Conservation (phyloP, 306 rosid species). For the Dalbergia cultrata region DNA sequence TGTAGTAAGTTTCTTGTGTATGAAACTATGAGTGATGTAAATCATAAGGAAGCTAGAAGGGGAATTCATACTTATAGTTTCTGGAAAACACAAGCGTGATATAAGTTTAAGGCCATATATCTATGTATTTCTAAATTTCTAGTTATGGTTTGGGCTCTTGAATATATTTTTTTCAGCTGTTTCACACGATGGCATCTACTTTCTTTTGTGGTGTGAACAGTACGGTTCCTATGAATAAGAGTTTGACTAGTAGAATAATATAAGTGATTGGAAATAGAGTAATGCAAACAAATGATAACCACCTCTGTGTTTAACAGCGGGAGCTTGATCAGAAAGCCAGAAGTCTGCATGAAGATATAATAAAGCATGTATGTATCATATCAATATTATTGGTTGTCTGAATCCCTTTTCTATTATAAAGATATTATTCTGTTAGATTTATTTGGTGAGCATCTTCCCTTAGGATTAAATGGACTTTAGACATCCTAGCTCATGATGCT, state of each 20-base stretch:
- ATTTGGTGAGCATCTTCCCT: too few species aligned
- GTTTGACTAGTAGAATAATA: constrained; percentile 13
- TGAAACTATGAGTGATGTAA: not conserved
- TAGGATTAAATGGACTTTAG: too few species aligned
- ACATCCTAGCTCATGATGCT: too few species aligned
- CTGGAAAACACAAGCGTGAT: constrained; percentile 25
- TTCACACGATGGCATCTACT: not conserved
- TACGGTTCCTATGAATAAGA: constrained; percentile 34
- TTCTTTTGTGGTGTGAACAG: constrained; percentile 31
- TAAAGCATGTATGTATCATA: constrained; percentile 65
- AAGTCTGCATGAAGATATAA: constrained; percentile 74
- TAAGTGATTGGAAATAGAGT: constrained; percentile 22
- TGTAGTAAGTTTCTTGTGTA: constrained; percentile 63
- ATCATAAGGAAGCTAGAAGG: constrained; percentile 22
- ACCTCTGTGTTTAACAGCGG: constrained; percentile 59
- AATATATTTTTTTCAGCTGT: not conserved
- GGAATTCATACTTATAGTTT: constrained; percentile 18
- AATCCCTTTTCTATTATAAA: constrained; percentile 28
- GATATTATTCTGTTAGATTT: not conserved
- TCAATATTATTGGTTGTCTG: constrained; percentile 30
- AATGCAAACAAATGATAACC: constrained; percentile 37
- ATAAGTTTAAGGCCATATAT: constrained; percentile 6
- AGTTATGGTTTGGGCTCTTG: not conserved
- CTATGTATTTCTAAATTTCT: not conserved
- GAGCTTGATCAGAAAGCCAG: constrained; percentile 82